Evolutionary conservation across 78 protist genomes (phyloP).

Genomic region (Dictyostelium capitatum): DNA sequence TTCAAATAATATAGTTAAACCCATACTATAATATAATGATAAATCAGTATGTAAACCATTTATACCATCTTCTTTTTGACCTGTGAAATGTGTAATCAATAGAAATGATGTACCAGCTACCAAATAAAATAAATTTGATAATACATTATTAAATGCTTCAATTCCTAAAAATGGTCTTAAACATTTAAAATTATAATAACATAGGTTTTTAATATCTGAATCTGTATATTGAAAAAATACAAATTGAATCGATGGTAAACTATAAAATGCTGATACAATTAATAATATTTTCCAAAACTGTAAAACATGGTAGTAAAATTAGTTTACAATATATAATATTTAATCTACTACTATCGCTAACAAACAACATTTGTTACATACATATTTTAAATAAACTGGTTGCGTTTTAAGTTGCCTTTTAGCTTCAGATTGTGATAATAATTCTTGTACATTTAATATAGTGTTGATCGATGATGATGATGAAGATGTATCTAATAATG

Average conservation of each 20-base stretch:
- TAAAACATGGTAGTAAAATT: no score
- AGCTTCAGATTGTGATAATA: conserved; percentile 52
- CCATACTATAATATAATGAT: conserved; percentile 75
- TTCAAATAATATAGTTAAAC: conserved; percentile 54
- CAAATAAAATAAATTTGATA: conserved; percentile 72
- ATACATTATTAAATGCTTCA: conserved; percentile 78
- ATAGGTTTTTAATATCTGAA: conserved; percentile 26
- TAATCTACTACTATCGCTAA: background rate
- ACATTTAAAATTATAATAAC: conserved; percentile 83
- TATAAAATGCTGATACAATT: conserved; percentile 71
- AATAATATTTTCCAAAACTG: conserved; percentile 84
- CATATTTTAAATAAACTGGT: conserved; percentile 78
- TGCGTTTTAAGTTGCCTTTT: conserved; percentile 55
- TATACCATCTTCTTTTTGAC: conserved; percentile 39
- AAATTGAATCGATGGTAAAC: conserved; percentile 83
- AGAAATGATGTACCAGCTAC: conserved; percentile 65
- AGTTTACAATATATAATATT: background rate
- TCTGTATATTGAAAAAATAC: conserved; percentile 77
- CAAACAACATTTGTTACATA: background rate
- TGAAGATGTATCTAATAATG: background rate
- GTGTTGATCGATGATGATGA: background rate
- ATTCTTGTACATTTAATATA: conserved; percentile 27
- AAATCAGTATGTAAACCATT: conserved; percentile 78
- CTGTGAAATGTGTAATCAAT: conserved; percentile 41
- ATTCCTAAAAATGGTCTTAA: conserved; percentile 46